These are phyloP conservation scores for Pascua guehoae DNA, from an alignment of 1,284 basidiomycete genomes.

Conservation along the genomic window DNA sequence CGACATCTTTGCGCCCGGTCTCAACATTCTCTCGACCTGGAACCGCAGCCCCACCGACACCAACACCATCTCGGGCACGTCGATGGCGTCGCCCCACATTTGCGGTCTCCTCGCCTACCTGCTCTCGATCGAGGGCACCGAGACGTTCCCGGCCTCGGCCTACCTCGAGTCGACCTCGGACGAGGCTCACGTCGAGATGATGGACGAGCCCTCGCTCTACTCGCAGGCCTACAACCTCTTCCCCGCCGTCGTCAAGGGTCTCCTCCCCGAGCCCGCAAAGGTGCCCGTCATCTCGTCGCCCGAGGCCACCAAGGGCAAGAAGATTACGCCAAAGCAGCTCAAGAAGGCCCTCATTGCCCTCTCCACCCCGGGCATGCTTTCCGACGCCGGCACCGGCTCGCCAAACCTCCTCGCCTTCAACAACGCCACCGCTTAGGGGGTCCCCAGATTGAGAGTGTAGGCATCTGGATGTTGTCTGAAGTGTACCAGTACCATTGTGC, in stretches of 20 bases:
- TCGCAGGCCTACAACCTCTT: conserved; percentile 49
- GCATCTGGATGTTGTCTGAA: background rate
- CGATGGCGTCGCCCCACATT: conserved; percentile 60
- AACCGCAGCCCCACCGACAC: conserved; percentile 58
- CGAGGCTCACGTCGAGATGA: conserved; percentile 35
- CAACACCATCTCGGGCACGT: conserved; percentile 63
- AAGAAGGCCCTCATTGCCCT: conserved; percentile 70
- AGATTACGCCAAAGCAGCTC: conserved; percentile 63
- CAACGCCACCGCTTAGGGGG: conserved; percentile 60
- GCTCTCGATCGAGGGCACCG: conserved; percentile 69
- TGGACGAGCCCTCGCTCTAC: conserved; percentile 48
- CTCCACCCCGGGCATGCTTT: conserved; percentile 58
- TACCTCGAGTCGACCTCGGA: conserved; percentile 45
- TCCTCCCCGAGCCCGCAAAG: conserved; percentile 43
- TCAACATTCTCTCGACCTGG: conserved; percentile 78
- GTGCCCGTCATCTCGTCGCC: conserved; percentile 27
- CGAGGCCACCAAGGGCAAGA: conserved; percentile 30
- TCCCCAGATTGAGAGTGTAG: background rate
- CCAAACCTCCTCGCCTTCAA: conserved; percentile 75
- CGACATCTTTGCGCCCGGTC: conserved; percentile 75
- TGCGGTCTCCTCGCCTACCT: conserved; percentile 75
- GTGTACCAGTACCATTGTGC: conserved; percentile 5
- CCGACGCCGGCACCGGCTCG: conserved; percentile 52
- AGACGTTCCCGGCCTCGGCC: conserved; percentile 53
- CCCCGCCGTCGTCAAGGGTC: conserved; percentile 35